Evolutionary conservation across 192 early-diverging fungal genomes (phyloP).

Genomic region (Gaertneriomyces semiglobifer): DNA sequence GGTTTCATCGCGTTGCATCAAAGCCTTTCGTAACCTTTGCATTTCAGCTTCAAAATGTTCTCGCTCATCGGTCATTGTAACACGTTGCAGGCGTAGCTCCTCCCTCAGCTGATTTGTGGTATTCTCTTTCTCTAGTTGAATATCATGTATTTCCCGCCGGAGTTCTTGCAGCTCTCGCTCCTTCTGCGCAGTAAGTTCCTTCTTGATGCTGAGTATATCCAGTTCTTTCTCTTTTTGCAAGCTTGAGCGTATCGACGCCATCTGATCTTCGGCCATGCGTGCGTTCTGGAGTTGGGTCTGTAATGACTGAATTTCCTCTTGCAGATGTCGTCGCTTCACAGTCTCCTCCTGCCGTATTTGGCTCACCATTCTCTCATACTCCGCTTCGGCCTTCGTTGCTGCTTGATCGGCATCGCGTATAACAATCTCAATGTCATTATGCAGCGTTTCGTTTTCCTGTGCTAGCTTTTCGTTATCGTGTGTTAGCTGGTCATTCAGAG

Average conservation of each 20-base stretch:
- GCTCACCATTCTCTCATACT: slow-evolving; percentile 9
- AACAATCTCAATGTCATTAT: slow-evolving; percentile 6
- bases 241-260: slow-evolving; percentile 34
- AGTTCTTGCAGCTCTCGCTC: slow-evolving; percentile 41
- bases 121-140: slow-evolving; percentile 22
- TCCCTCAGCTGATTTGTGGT: slow-evolving; percentile 8
- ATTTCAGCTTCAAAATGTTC: slow-evolving; percentile 20
- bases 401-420: slow-evolving; percentile 9
- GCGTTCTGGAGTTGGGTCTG: slow-evolving; percentile 3
- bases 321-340: background rate
- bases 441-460: background rate
- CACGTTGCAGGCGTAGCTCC: slow-evolving; percentile 12
- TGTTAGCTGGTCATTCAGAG: slow-evolving; percentile 19
- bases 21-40: background rate
- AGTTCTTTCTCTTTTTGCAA: slow-evolving; percentile 46
- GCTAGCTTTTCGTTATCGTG: slow-evolving; percentile 13
- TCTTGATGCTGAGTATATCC: slow-evolving; percentile 43
- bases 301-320: slow-evolving; percentile 1
- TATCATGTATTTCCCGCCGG: slow-evolving; percentile 15
- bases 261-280: slow-evolving; percentile 20
- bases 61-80: background rate
- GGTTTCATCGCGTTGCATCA: slow-evolving; percentile 14
- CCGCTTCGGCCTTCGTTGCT: background rate
- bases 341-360: slow-evolving; percentile 8
- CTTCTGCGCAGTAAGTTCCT: slow-evolving; percentile 43